phyloP scores from a whole-genome alignment of 2,329 filamentous ascomycete species.

The Fusarium virguliforme region DNA sequence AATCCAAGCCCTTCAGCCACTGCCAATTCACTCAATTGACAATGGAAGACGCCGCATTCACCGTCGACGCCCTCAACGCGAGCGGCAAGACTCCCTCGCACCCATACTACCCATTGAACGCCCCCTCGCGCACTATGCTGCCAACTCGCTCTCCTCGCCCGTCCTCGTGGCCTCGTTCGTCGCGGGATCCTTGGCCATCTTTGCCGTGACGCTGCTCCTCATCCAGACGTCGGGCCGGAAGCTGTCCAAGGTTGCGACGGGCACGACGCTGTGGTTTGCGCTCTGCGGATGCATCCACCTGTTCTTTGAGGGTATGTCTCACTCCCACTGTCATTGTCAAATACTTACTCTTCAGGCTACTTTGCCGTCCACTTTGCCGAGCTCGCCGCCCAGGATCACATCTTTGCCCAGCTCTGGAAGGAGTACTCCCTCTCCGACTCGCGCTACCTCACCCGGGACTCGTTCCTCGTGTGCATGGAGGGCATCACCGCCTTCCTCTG shows the following conservation, averaged over 20 bases:
- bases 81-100: constrained; percentile 59
- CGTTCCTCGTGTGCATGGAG: constrained; percentile 72
- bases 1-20: not conserved
- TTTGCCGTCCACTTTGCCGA: constrained; percentile 62
- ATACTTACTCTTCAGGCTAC: constrained; percentile 59
- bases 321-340: accelerated
- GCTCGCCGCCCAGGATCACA: constrained; percentile 59
- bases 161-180: constrained; percentile 74
- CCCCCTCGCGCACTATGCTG: constrained; percentile 74
- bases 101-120: constrained; percentile 80
- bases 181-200: constrained; percentile 69
- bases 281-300: constrained; percentile 72
- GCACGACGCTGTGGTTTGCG: constrained; percentile 81
- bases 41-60: constrained; percentile 37
- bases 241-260: constrained; percentile 69
- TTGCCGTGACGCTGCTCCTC: constrained; percentile 70
- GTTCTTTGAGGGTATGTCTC: constrained; percentile 59
- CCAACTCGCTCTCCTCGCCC: constrained; percentile 75
- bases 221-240: constrained; percentile 68
- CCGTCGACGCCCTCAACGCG: constrained; percentile 20
- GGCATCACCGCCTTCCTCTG: constrained; percentile 67
- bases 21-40: not conserved
- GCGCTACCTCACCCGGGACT: constrained; percentile 68
- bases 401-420: constrained; percentile 72
- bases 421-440: constrained; percentile 72